Percentiles rank a stretch among this genome's conserved stretches.
Conservation (phyloP, 139 green algal genomes). For the Axilococcus clingmanii region DNA sequence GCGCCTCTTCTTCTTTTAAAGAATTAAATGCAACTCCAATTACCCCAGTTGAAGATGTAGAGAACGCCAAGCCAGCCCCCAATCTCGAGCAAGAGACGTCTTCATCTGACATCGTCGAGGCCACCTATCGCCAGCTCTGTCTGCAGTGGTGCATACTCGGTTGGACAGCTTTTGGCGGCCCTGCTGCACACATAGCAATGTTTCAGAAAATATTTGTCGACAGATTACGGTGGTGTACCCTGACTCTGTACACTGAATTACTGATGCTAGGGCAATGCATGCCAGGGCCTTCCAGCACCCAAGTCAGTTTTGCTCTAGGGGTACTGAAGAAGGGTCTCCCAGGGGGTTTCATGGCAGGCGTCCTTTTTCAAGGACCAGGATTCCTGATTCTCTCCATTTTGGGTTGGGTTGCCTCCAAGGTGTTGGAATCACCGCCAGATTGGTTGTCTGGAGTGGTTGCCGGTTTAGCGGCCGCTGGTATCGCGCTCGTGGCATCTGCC, state of each 20-base stretch:
- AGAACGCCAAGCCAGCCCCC: background rate
- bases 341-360: slow-evolving; percentile 55
- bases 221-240: slow-evolving; percentile 63
- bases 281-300: slow-evolving; percentile 81
- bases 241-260: slow-evolving; percentile 75
- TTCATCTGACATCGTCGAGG: background rate
- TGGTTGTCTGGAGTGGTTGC: slow-evolving; percentile 42
- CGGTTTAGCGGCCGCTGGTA: slow-evolving; percentile 27
- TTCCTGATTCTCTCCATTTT: slow-evolving; percentile 68
- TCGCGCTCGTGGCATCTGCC: slow-evolving; percentile 73
- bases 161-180: slow-evolving; percentile 72
- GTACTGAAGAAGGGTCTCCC: slow-evolving; percentile 63
- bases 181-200: slow-evolving; percentile 61
- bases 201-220: slow-evolving; percentile 58
- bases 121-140: slow-evolving; percentile 9
- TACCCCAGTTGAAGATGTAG: background rate
- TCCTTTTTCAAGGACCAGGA: slow-evolving; percentile 87
- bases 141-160: slow-evolving; percentile 45
- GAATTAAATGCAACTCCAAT: background rate
- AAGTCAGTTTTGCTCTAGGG: slow-evolving; percentile 27
- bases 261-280: slow-evolving; percentile 80
- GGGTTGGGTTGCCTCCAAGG: slow-evolving; percentile 53
- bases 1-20: background rate
- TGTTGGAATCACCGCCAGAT: slow-evolving; percentile 29
- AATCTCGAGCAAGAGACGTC: background rate